Conservation (phyloP, 2,329 filamentous ascomycete species). For the Phialophora chinensis region DNA sequence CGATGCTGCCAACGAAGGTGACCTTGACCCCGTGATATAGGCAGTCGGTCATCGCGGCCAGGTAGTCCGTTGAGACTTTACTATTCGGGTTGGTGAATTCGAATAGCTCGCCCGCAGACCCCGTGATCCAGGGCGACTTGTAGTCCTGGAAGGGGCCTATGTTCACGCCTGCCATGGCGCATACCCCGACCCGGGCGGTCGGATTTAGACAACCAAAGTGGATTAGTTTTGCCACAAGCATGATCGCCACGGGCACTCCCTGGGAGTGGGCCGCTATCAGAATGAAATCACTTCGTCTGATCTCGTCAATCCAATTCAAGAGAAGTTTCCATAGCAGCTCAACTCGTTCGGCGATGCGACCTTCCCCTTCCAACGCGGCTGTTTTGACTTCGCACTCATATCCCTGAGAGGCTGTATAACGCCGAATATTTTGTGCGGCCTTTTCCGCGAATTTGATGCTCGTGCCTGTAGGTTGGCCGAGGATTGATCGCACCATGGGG, state of each 20-base stretch:
- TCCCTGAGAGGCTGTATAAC: slow-evolving; percentile 78
- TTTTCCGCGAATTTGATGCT: slow-evolving; percentile 91
- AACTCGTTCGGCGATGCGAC: slow-evolving; percentile 85
- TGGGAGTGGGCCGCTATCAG: slow-evolving; percentile 94
- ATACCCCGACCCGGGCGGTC: slow-evolving; percentile 79
- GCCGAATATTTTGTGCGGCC: slow-evolving; percentile 79
- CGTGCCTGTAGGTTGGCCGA: slow-evolving; percentile 93
- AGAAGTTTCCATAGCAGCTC: slow-evolving; percentile 93
- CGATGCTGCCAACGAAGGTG: slow-evolving; percentile 90
- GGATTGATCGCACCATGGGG: slow-evolving; percentile 81
- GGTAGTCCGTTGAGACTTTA: slow-evolving; percentile 80
- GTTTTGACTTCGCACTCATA: slow-evolving; percentile 86
- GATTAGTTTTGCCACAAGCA: slow-evolving; percentile 90
- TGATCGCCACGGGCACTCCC: slow-evolving; percentile 90
- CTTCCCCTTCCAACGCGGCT: slow-evolving; percentile 92
- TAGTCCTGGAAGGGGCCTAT: slow-evolving; percentile 92
- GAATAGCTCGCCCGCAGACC: slow-evolving; percentile 91
- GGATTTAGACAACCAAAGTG: slow-evolving; percentile 76
- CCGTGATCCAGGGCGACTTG: slow-evolving; percentile 85
- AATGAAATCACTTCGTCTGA: slow-evolving; percentile 85
- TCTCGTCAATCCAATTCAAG: slow-evolving; percentile 91
- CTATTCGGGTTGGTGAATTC: slow-evolving; percentile 86
- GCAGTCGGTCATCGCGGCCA: slow-evolving; percentile 73
- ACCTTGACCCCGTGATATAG: slow-evolving; percentile 81
- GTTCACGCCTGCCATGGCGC: slow-evolving; percentile 88